Evolutionary conservation across 2,329 filamentous ascomycete genomes (phyloP), one percentile per base, ranked within the genome.

Genomic region (Colletotrichum horii): DNA sequence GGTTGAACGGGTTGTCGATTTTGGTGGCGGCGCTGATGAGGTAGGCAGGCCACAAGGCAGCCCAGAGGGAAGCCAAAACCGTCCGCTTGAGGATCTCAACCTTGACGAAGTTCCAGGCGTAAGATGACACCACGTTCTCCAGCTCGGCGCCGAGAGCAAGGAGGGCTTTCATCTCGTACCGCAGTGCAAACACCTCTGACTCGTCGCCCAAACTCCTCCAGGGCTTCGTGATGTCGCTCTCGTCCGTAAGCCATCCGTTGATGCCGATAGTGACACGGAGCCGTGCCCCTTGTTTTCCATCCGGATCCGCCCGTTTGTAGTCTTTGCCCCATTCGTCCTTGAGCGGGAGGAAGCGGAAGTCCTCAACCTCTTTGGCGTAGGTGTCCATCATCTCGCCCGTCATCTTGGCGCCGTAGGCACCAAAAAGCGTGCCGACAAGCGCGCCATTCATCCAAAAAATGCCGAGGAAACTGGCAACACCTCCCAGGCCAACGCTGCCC

Each of bases 341-440:
- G 19, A 97, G 90, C 0, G 95, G 95, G 2, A 98, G 88, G 81
- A 98, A 98, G 24, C 87, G 85, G 79, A 93, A 93, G 83, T 98
- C 96, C 77, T 97, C 93, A 2, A 98, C 95, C 81, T 98, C 95
- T 74, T 92, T 92, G 4, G 96, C 95, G 80, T 98, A 98, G 74
- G 93, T 91, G 80, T 98, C 95, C 89, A 98, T 94, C 90, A 96
- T 96, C 79, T 94, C 90, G 4, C 96, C 95, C 58, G 90, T 92
- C 91, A 92, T 92, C 79, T 93, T 93, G 0, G 94, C 96, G 4
- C 96, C 96, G 79, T 96, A 97, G 0, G 96, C 96, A 1, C 96
- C 96, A 81, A 98, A 98, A 0, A 98, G 86, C 15, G 95, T 93
- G 0, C 96, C 96, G 1, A 98, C 95, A 4, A 98, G 88, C 1